These are phyloP conservation scores for Fusarium acutatum DNA, from an alignment of 2,329 filamentous ascomycete species.

Conservation along the genomic window DNA sequence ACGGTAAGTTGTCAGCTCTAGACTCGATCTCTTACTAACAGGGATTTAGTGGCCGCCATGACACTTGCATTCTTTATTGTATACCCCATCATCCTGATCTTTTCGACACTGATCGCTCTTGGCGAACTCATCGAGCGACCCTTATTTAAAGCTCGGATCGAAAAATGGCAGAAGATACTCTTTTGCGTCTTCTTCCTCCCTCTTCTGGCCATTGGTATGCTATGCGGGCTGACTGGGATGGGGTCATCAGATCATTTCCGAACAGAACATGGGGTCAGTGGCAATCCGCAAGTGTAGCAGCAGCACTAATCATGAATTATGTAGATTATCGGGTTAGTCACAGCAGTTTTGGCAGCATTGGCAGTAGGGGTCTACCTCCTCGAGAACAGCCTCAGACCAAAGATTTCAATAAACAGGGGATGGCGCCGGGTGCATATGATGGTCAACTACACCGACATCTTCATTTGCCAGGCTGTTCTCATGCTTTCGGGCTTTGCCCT, in stretches of 20 bases:
- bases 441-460: neutral
- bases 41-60: neutral
- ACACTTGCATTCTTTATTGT: neutral
- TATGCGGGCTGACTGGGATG: neutral
- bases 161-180: neutral
- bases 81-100: neutral
- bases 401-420: neutral
- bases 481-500: neutral
- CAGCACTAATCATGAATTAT: too few relatives aligned
- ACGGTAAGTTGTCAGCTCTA: neutral
- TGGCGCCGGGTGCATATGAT: neutral
- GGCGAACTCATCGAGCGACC: neutral
- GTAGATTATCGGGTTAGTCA: fast-evolving
- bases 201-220: neutral
- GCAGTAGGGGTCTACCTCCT: neutral
- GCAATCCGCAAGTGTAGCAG: too few relatives aligned
- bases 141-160: neutral
- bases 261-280: neutral
- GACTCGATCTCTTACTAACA: fast-evolving
- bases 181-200: neutral
- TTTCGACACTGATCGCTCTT: neutral
- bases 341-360: neutral
- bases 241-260: neutral
- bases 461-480: neutral
- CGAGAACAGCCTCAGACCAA: neutral